Percentiles rank a stretch among this genome's conserved stretches.
These are phyloP conservation scores for Amniculicola lignicola DNA, from an alignment of 495 filamentous ascomycete species.

Conservation along the genomic window DNA sequence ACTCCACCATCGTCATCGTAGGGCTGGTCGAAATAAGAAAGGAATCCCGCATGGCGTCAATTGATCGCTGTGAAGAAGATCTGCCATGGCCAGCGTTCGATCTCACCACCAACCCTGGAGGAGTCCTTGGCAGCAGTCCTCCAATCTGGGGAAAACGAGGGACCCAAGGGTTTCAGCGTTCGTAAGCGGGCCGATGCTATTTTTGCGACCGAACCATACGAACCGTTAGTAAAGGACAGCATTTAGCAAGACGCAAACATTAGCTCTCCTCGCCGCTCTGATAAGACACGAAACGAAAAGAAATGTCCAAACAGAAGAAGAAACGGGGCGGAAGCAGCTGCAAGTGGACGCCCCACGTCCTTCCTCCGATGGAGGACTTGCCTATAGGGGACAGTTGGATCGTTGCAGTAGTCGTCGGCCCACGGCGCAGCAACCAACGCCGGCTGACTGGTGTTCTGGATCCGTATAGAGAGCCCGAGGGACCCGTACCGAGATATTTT, in stretches of 20 bases:
- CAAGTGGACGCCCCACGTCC: no score
- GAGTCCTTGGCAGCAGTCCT: constrained; percentile 17
- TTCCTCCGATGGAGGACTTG: no score
- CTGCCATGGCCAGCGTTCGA: neutral
- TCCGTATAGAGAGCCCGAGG: no score
- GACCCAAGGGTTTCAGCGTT: constrained; percentile 18
- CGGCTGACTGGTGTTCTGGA: no score
- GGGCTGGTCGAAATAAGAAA: constrained; percentile 15
- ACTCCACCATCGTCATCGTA: constrained; percentile 18
- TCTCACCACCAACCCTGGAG: constrained; percentile 6
- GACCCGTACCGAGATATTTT: no score
- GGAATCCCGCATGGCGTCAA: constrained; percentile 30
- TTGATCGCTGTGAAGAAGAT: constrained; percentile 22
- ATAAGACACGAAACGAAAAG: constrained; percentile 1
- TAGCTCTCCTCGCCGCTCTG: neutral
- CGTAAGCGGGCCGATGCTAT: constrained; percentile 31
- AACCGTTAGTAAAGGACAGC: neutral
- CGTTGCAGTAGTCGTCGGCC: no score
- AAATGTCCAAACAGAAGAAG: neutral
- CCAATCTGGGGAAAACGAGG: constrained; percentile 27
- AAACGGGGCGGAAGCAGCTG: no score
- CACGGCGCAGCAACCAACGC: no score
- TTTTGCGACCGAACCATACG: no score
- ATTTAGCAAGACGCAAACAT: neutral
- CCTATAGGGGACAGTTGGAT: no score